Conservation (phyloP, 176 grass and related monocot species). For the Zizania latifolia region DNA sequence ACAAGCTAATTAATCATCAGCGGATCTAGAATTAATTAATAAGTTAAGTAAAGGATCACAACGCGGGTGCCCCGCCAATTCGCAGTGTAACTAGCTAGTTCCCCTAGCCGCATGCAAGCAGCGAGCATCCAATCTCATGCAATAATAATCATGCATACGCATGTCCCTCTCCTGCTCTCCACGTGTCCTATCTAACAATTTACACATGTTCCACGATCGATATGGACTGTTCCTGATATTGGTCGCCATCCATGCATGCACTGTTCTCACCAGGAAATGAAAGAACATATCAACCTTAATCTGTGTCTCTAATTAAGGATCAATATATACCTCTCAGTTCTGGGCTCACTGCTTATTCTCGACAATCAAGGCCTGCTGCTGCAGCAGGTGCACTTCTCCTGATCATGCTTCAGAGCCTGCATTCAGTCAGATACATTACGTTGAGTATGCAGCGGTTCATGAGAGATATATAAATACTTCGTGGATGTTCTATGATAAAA, state of each 20-base stretch:
- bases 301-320: background rate
- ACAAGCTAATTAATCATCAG: background rate
- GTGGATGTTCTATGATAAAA: too few relatives aligned
- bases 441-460: too few relatives aligned
- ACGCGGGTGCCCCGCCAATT: background rate
- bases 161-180: background rate
- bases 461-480: too few relatives aligned
- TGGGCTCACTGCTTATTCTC: background rate
- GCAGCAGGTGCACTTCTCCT: constrained; percentile 75
- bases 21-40: background rate
- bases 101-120: background rate
- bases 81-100: background rate
- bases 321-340: background rate
- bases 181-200: constrained; percentile 1
- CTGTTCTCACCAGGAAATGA: background rate
- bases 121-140: background rate
- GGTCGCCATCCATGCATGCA: background rate
- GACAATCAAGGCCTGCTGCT: constrained; percentile 40
- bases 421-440: background rate
- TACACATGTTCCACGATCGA: background rate
- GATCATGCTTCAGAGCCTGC: constrained; percentile 66
- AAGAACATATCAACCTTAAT: background rate
- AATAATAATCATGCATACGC: background rate
- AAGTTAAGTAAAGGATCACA: too few relatives aligned
- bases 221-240: background rate